Conservation (phyloP, 2,329 filamentous ascomycete genomes). For the Monilinia fructigena region DNA sequence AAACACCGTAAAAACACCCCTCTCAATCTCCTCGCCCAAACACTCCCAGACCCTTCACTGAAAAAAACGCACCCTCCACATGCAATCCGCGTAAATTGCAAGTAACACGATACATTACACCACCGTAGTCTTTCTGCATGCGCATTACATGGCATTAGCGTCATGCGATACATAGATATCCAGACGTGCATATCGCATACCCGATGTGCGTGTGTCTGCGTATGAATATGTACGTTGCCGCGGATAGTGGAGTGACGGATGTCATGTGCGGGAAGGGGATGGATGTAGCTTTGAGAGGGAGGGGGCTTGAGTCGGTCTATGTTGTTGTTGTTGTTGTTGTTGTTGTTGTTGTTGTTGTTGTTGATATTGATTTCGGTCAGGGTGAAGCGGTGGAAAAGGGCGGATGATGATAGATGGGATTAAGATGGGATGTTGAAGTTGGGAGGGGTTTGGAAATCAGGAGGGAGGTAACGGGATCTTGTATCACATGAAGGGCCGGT, state of each 20-base stretch:
- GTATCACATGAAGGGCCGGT: too few species aligned
- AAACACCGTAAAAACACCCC: too few species aligned
- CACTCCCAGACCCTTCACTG: too few species aligned
- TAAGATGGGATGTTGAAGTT: background rate
- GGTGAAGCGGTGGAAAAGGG: too few species aligned
- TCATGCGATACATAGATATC: too few species aligned
- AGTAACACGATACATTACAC: too few species aligned
- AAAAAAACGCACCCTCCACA: too few species aligned
- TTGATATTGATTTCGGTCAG: background rate
- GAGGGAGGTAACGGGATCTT: background rate
- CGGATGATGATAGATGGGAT: background rate
- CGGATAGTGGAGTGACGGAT: background rate
- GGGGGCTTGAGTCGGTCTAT: background rate
- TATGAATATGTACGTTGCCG: background rate
- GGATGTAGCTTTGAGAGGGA: background rate
- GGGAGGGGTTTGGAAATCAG: too few species aligned
- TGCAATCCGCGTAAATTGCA: too few species aligned
- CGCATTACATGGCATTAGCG: too few species aligned
- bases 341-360: background rate
- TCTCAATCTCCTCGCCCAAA: too few species aligned
- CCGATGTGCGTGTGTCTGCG: background rate
- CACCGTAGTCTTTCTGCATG: too few species aligned
- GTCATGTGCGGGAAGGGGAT: slow-evolving; percentile 10
- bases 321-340: background rate
- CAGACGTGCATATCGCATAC: background rate